phyloP scores from a whole-genome alignment of 331 rosid genomes.

The Erythrophleum ivorense region DNA sequence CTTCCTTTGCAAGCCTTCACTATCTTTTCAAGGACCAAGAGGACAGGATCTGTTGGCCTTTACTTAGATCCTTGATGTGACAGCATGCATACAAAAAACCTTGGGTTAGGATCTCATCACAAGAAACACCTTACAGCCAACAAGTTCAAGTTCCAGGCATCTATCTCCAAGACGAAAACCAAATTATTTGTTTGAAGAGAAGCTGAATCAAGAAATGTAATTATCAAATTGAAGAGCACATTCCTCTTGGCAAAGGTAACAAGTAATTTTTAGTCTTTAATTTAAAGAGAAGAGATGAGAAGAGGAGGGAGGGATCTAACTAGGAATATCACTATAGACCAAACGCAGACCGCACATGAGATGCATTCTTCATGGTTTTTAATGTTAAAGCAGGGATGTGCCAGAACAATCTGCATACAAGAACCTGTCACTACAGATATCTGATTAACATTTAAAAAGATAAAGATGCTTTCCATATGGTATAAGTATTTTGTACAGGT shows the following conservation, averaged over 20 bases:
- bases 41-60: background rate
- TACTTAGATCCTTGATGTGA: background rate
- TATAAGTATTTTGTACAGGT: constrained; percentile 62
- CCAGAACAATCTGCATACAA: constrained; percentile 20
- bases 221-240: background rate
- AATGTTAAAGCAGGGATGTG: constrained; percentile 9
- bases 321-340: background rate
- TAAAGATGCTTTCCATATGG: no score
- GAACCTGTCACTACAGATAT: constrained; percentile 35
- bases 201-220: background rate
- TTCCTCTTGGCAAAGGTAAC: background rate
- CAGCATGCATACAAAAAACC: background rate
- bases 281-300: background rate
- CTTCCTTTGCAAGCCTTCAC: background rate
- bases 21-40: background rate
- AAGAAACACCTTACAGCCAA: background rate
- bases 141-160: background rate
- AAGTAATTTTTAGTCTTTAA: background rate
- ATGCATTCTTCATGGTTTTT: background rate
- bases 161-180: background rate
- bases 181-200: background rate
- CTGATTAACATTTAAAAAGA: constrained; percentile 32
- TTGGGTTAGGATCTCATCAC: background rate
- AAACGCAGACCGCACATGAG: background rate
- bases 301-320: background rate